These are phyloP conservation scores for Acanthamoeba comandoni DNA, from an alignment of 208 protist genomes.

Conservation along the genomic window DNA sequence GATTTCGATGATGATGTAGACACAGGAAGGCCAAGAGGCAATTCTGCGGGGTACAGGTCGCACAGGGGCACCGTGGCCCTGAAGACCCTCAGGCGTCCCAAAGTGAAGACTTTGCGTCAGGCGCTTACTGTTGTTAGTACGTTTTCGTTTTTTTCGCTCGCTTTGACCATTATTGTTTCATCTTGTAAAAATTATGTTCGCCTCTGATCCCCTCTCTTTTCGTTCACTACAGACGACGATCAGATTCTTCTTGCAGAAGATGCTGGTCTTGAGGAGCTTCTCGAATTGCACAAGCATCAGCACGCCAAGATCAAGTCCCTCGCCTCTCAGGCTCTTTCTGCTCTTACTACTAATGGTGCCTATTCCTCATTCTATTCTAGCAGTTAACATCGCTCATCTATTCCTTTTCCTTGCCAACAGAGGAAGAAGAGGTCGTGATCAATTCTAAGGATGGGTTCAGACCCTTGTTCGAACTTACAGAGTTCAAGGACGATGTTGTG, in stretches of 20 bases:
- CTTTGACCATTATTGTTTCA: not conserved
- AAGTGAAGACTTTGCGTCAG: constrained; percentile 62
- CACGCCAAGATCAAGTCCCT: constrained; percentile 61
- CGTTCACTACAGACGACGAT: constrained; percentile 52
- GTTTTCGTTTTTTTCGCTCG: not conserved
- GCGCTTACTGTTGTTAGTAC: constrained; percentile 53
- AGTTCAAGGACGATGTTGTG: constrained; percentile 63
- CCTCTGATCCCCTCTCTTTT: no score
- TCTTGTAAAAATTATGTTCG: no score
- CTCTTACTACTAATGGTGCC: constrained; percentile 42
- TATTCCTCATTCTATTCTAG: no score
- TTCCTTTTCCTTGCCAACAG: no score
- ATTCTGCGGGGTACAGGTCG: no score
- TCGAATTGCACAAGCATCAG: constrained; percentile 51
- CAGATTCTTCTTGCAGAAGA: constrained; percentile 40
- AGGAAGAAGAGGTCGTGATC: constrained; percentile 28
- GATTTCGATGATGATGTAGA: no score
- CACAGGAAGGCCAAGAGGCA: no score
- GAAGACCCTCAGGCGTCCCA: constrained; percentile 60
- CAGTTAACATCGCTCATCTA: no score
- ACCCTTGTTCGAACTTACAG: constrained; percentile 33
- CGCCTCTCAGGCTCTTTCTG: not conserved
- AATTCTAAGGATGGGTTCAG: constrained; percentile 13
- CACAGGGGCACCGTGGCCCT: constrained; percentile 47
- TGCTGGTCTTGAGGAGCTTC: constrained; percentile 53